phyloP scores from a whole-genome alignment of 2,329 filamentous ascomycete genomes.

The Mycosphaerelloides madeirae region DNA sequence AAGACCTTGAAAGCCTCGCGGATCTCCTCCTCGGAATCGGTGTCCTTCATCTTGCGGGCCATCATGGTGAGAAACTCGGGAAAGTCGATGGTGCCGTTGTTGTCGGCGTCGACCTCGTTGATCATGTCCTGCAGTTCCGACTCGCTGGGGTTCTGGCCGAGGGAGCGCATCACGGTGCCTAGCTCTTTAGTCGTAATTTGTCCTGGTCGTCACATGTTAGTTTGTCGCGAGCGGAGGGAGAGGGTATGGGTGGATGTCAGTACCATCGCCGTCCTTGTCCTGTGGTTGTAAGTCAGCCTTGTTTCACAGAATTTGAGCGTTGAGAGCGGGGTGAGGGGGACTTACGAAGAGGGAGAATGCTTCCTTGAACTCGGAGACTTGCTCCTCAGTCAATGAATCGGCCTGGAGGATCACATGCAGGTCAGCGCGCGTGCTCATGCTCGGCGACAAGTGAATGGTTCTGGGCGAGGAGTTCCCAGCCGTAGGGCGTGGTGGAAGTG shows the following conservation, averaged over 20 bases:
- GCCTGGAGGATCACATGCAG: constrained; percentile 54
- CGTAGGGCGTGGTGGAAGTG: constrained; percentile 8
- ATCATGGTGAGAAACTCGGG: constrained; percentile 64
- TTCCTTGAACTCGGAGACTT: constrained; percentile 99
- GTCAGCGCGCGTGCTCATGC: constrained; percentile 13
- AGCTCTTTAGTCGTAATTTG: constrained; percentile 62
- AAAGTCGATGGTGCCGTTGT: constrained; percentile 62
- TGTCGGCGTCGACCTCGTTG: constrained; percentile 62
- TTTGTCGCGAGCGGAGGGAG: not conserved
- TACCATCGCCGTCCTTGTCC: constrained; percentile 58
- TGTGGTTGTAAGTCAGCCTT: constrained; percentile 30
- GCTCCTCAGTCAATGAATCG: constrained; percentile 98
- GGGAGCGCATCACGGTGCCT: constrained; percentile 59
- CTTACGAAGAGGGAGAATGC: constrained; percentile 99
- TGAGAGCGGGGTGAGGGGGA: constrained; percentile 27
- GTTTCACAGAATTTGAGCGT: constrained; percentile 5
- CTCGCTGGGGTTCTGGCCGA: constrained; percentile 59
- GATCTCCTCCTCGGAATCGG: constrained; percentile 61
- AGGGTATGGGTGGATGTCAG: constrained; percentile 9
- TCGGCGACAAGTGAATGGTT: constrained; percentile 1
- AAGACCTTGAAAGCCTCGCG: constrained; percentile 63
- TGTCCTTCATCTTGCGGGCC: constrained; percentile 58
- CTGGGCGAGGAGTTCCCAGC: not conserved
- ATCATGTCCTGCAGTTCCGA: constrained; percentile 62
- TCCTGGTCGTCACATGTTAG: constrained; percentile 36